Base-by-base conservation (phyloP, 768 basidiomycete genomes). In the Cyclocybe cylindracea region DNA sequence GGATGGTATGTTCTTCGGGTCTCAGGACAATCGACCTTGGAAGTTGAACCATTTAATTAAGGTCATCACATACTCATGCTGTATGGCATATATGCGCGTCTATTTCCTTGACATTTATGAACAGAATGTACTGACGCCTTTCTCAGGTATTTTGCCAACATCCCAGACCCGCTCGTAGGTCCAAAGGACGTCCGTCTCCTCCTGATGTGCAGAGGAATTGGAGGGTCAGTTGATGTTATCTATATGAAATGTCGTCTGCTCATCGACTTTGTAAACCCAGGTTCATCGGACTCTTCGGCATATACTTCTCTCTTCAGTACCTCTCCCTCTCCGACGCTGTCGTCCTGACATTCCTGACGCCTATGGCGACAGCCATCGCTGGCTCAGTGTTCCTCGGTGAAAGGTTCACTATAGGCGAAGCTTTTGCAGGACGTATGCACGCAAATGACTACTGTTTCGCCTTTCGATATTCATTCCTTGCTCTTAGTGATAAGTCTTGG, bases 241-340 rank as follows among this genome's bases (percentile, higher is more conserved):
- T 29, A 29, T 46, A 43, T 14, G 6, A 19, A 16, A 24, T 45
- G 14, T 24, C 41, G 46, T 2, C 34, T 24, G 24, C 24, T 24
- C 18, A 14, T 10, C 34, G 10, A 13, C 24, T 14, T 24, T 8
- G 11, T 29, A 24, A 24, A n/a, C 11, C 11, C 50, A 89, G 86
- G 4, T 94, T 91, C 63, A 76, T 89, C 45, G 86, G 85, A 2
- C 67, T 91, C 9, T 82, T 80, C 47, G 82, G 84, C 9, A 70
- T 80, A 31, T 88, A 87, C 63, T 86, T 80, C 58, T 82, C 88
- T 1, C 70, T 92, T 7, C 77, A 83, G 65, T 89, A 85, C 64
- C 77, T 93, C 5, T 86, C 87, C 0, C 74, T 94, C 0, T 86
- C 87, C 2, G 91, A 94, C 61, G 82, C 87, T 0, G 85, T 83